A percentile compares a stretch with the other conserved stretches of the same genome.
Evolutionary conservation across 2,329 filamentous ascomycete genomes (phyloP).

Genomic region (Aspergillus proliferans): DNA sequence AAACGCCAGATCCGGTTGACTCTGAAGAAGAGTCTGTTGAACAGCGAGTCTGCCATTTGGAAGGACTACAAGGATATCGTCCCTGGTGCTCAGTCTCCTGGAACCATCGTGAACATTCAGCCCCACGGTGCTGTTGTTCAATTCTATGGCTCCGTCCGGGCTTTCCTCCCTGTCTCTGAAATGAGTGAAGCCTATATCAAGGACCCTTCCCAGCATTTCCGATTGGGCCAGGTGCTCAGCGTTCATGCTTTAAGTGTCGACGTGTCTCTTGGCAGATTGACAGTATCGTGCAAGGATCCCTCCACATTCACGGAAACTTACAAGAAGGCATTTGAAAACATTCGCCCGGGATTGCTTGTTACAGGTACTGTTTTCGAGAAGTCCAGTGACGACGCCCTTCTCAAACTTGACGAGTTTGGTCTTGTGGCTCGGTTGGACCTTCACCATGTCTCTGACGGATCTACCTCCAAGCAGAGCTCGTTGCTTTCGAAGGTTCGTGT

Average conservation of each 20-base stretch:
- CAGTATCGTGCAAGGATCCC: constrained; percentile 90
- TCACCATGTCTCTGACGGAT: constrained; percentile 79
- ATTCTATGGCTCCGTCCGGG: constrained; percentile 78
- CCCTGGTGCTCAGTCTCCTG: constrained; percentile 71
- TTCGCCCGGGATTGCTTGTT: constrained; percentile 68
- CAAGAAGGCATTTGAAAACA: constrained; percentile 61
- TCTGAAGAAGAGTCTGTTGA: constrained; percentile 88
- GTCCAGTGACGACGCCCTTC: constrained; percentile 65
- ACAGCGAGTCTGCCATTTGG: constrained; percentile 77
- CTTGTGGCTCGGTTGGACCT: constrained; percentile 72
- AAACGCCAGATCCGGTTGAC: constrained; percentile 80
- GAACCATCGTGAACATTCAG: constrained; percentile 78
- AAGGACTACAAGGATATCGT: constrained; percentile 67
- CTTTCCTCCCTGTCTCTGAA: constrained; percentile 85
- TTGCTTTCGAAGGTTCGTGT: constrained; percentile 75
- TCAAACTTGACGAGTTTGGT: constrained; percentile 68
- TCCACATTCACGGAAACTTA: constrained; percentile 73
- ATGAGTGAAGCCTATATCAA: constrained; percentile 98
- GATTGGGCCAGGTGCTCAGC: constrained; percentile 80
- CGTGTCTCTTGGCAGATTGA: constrained; percentile 61
- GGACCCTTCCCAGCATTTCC: constrained; percentile 84
- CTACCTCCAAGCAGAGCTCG: constrained; percentile 67
- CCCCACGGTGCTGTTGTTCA: constrained; percentile 78
- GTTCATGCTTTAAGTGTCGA: constrained; percentile 82
- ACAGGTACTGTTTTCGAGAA: constrained; percentile 77